Conservation (phyloP, 1,284 basidiomycete species). For the Sporisorium scitamineum region DNA sequence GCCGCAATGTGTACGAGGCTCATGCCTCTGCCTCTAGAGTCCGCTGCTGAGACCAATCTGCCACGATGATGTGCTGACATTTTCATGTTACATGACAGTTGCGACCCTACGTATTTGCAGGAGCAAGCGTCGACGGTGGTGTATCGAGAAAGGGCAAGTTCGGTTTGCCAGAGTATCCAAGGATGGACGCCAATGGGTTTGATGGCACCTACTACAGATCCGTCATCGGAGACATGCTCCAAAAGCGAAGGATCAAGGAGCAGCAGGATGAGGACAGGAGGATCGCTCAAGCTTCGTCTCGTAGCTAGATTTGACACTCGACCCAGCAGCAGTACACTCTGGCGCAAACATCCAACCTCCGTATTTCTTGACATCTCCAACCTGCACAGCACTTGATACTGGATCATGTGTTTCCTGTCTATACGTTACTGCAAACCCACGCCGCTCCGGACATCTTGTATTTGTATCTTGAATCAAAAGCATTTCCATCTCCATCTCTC, state of each 20-base stretch:
- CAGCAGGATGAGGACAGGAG: constrained; percentile 44
- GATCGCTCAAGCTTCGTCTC: constrained; percentile 10
- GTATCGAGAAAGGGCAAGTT: constrained; percentile 46
- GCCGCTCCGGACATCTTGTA: constrained; percentile 17
- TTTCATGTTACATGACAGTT: constrained; percentile 22
- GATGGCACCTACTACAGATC: constrained; percentile 60
- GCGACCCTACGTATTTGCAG: constrained; percentile 63
- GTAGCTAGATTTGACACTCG: not conserved
- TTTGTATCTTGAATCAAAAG: constrained; percentile 28
- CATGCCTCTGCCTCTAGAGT: not conserved
- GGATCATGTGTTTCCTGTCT: not conserved
- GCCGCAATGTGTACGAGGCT: not conserved
- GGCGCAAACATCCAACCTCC: not conserved
- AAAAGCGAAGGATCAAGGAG: constrained; percentile 45
- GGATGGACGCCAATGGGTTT: constrained; percentile 59
- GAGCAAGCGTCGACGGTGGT: constrained; percentile 51
- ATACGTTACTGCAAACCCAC: not conserved
- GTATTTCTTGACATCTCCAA: not conserved
- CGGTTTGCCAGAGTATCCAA: constrained; percentile 59
- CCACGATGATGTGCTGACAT: constrained; percentile 3
- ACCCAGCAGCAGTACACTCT: not conserved
- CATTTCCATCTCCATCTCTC: not conserved
- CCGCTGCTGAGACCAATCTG: too few relatives aligned
- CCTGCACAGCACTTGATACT: too few relatives aligned
- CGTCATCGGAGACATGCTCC: constrained; percentile 57